Base-by-base conservation (phyloP, 169 alveolate genomes). In the Hepatocystis sp. region DNA sequence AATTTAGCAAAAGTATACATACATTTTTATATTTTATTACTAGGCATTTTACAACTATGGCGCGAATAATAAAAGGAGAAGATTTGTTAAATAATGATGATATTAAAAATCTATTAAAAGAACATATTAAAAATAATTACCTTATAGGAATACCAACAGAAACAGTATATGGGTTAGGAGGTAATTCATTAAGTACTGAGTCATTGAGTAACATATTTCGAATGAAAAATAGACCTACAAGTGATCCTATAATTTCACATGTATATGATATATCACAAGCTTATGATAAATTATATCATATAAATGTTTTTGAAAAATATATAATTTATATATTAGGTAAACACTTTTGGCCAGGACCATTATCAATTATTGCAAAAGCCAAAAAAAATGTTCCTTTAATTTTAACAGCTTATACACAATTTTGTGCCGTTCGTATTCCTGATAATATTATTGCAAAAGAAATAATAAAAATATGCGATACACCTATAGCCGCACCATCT, bases 141-240 rank as follows among this genome's bases (percentile, higher is more conserved):
- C 90, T 98, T 17, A 97, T 97, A 5, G 96, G 98, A 28, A 93
- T 98, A 67, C 99, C 99, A 19, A 98, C 99, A 0, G 99, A 98
- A 81, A 98, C 99, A 2, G 99, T 98, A 3, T 98, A 98, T 85
- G 99, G 99, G 2, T 85, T 98, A 61, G 99, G 99, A 28, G 99
- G 98, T 2, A 98, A 98, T 93, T 98, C 98, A 10, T 90, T 94
- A 49, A 91, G 96, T 86, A 95, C 89, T 10, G 91, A 88, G 25
- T 97, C 99, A 1, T 91, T 97, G 30, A 34, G 60, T 23, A 88
- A 88, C 15, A 98, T 98, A 17, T 98, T 96, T 86, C 66, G 84
- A 63, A 93, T 97, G 60, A 98, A 98, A 86, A 95, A 93, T 21
- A 67, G 99, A 51, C 99, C 99, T 5, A 85, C 94, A 47, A 96